Evolutionary conservation across 129 eudicot species (phyloP).

Genomic region (Tanacetum coccineum): DNA sequence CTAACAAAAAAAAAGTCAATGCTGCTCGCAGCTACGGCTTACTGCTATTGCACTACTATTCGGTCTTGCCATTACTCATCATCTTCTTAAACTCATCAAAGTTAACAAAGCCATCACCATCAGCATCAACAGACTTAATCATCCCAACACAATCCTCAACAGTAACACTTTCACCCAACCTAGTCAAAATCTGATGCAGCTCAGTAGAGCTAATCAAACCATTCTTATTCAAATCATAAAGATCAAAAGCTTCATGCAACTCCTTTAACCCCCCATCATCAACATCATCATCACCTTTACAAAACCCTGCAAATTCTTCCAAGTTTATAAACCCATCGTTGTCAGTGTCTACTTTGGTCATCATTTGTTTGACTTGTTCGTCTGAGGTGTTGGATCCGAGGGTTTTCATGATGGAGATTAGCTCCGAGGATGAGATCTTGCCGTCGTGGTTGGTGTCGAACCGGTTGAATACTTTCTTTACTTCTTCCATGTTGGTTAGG

Average conservation of each 20-base stretch:
- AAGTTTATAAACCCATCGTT: slow-evolving; percentile 59
- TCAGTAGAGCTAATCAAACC: slow-evolving; percentile 37
- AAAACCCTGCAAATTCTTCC: slow-evolving; percentile 62
- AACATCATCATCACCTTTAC: slow-evolving; percentile 29
- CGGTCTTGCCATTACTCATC: neutral
- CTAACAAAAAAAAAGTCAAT: too few species aligned
- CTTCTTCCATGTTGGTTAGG: slow-evolving; percentile 33
- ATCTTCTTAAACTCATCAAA: neutral
- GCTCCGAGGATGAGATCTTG: slow-evolving; percentile 20
- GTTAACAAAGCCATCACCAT: neutral
- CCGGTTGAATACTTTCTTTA: slow-evolving; percentile 20
- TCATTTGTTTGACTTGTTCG: slow-evolving; percentile 54
- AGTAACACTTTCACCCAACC: neutral
- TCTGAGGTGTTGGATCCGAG: slow-evolving; percentile 57
- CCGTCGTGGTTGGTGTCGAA: slow-evolving; percentile 23
- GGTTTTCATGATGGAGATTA: slow-evolving; percentile 26
- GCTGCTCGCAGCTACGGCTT: too few species aligned
- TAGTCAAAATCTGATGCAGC: neutral
- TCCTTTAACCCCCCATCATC: slow-evolving; percentile 42
- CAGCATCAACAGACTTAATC: neutral
- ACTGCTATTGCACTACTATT: too few species aligned
- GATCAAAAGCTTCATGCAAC: slow-evolving; percentile 59
- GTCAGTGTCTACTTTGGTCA: slow-evolving; percentile 73
- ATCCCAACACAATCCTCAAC: neutral
- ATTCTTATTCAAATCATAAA: slow-evolving; percentile 63